Conservation (phyloP, 1,284 basidiomycete genomes). For the Schizophyllum amplum region DNA sequence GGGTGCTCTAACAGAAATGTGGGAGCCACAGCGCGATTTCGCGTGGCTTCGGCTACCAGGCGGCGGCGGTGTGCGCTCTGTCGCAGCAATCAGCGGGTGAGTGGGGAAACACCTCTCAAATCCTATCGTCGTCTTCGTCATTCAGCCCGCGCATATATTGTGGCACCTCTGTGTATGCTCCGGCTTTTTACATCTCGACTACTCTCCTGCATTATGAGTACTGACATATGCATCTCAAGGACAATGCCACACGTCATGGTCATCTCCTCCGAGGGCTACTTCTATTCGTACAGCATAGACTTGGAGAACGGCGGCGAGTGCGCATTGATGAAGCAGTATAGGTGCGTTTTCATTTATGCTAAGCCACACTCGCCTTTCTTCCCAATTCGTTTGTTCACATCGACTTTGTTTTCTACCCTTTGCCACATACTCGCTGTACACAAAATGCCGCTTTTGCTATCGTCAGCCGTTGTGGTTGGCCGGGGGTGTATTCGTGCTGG, state of each 20-base stretch:
- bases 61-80: constrained; percentile 57
- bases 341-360: constrained; percentile 23
- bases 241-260: constrained; percentile 98
- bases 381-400: neutral
- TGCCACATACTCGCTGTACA: no score
- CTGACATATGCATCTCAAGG: constrained; percentile 33
- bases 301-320: constrained; percentile 96
- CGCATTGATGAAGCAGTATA: constrained; percentile 89
- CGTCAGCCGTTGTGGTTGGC: neutral
- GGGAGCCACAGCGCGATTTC: constrained; percentile 96
- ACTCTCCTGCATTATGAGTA: no score
- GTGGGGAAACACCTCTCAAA: constrained; percentile 30
- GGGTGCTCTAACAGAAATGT: constrained; percentile 88
- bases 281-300: constrained; percentile 95
- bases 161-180: no score
- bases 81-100: constrained; percentile 82
- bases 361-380: neutral
- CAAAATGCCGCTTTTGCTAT: no score
- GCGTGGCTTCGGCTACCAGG: constrained; percentile 85
- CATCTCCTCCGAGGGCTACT: constrained; percentile 90
- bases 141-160: no score
- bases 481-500: neutral
- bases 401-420: neutral
- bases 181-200: no score
- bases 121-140: neutral